These are phyloP conservation scores for Trichoderma aggressivum DNA, from an alignment of 2,329 filamentous ascomycete species.

Conservation along the genomic window DNA sequence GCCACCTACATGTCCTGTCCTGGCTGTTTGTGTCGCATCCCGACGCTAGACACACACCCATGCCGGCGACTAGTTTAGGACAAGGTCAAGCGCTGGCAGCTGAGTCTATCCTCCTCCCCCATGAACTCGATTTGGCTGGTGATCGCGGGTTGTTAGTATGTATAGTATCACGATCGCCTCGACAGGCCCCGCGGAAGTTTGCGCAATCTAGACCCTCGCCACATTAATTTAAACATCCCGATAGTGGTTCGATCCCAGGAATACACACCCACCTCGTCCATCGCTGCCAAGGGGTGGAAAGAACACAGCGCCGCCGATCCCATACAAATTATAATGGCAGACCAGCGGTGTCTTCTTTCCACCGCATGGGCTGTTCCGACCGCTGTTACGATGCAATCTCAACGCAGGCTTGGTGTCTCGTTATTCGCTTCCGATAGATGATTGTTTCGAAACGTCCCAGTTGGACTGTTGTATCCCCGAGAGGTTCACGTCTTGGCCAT, in stretches of 20 bases:
- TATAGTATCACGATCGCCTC: neutral
- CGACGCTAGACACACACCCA: neutral
- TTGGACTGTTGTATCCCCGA: neutral
- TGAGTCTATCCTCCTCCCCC: neutral
- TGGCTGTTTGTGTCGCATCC: neutral
- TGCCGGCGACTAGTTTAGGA: neutral
- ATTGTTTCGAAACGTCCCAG: neutral
- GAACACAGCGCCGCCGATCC: too few relatives aligned
- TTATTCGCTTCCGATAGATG: neutral
- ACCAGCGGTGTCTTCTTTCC: too few relatives aligned
- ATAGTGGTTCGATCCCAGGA: neutral
- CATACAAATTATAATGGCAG: too few relatives aligned
- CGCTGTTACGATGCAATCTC: neutral
- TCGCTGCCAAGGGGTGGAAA: neutral
- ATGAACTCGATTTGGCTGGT: neutral
- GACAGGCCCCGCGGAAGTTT: neutral
- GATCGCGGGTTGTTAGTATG: neutral
- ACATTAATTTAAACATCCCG: neutral
- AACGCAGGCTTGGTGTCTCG: neutral
- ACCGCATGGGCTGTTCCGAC: neutral
- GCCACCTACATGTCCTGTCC: neutral
- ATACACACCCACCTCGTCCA: neutral
- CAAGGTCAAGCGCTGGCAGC: neutral
- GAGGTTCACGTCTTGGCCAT: neutral
- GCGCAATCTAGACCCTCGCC: neutral